phyloP scores from a whole-genome alignment of 345 rosid species.

The Crucihimalaya himalaica region DNA sequence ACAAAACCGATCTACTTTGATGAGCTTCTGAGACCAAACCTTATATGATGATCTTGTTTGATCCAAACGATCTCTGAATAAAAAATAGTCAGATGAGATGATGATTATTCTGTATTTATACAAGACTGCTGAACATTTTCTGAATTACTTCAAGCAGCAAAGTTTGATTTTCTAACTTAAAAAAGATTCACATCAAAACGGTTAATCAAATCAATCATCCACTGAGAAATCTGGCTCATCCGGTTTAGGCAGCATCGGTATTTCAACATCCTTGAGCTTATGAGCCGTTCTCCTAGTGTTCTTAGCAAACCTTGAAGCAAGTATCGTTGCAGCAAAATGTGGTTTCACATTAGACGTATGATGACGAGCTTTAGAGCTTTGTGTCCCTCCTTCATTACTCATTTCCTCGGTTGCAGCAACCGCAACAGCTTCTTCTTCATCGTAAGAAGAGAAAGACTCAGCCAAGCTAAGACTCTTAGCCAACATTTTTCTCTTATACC shows the following conservation, averaged over 20 bases:
- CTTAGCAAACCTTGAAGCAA: conserved; percentile 87
- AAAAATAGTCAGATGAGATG: conserved; percentile 13
- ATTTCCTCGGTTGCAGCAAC: conserved; percentile 29
- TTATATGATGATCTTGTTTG: background rate
- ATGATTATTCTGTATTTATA: conserved; percentile 33
- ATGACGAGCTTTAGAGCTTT: background rate
- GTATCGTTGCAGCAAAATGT: conserved; percentile 66
- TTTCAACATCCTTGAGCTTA: conserved; percentile 59
- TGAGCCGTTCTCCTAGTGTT: conserved; percentile 81
- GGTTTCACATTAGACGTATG: conserved; percentile 50
- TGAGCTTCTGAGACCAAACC: background rate
- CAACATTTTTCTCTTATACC: conserved; percentile 50
- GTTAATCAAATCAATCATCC: conserved; percentile 45
- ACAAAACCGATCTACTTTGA: background rate
- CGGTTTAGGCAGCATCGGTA: conserved; percentile 83
- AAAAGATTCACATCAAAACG: conserved; percentile 21
- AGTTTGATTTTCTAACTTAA: conserved; percentile 22
- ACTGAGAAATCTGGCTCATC: conserved; percentile 85
- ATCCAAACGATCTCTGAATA: conserved; percentile 2
- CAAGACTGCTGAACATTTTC: conserved; percentile 37
- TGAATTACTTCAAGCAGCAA: conserved; percentile 31
- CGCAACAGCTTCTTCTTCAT: conserved; percentile 38
- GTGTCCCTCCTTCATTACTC: conserved; percentile 33
- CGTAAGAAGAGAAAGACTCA: conserved; percentile 46
- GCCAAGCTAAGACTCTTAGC: conserved; percentile 47